These are phyloP conservation scores for Colletotrichum acutatum DNA, from an alignment of 2,329 filamentous ascomycete genomes.

Conservation along the genomic window DNA sequence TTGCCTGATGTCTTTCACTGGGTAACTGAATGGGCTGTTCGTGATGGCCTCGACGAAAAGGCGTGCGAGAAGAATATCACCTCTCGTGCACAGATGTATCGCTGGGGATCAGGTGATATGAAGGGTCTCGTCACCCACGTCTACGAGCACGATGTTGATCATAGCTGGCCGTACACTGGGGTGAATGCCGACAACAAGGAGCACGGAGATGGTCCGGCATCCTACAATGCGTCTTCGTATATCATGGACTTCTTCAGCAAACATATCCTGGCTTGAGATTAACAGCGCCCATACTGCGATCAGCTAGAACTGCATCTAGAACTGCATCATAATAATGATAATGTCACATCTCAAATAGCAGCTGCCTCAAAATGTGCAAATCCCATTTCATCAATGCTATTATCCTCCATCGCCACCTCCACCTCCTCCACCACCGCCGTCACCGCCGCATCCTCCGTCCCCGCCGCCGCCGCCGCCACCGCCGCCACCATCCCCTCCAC, in stretches of 20 bases:
- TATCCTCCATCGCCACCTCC: conserved; percentile 11
- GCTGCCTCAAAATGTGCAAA: not conserved
- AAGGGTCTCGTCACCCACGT: conserved; percentile 18
- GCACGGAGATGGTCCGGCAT: conserved; percentile 33
- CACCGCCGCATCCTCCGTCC: conserved; percentile 1
- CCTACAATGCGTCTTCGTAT: conserved; percentile 36
- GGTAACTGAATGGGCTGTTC: conserved; percentile 49
- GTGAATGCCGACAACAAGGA: conserved; percentile 35
- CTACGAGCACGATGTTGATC: conserved; percentile 29
- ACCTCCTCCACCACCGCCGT: conserved; percentile 20
- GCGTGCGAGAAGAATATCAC: not conserved
- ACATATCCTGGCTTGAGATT: not conserved
- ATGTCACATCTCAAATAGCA: not conserved
- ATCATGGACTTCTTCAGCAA: conserved; percentile 35
- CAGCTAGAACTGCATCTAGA: not conserved
- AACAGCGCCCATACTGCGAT: not conserved
- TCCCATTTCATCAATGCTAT: not conserved
- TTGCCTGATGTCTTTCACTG: conserved; percentile 56
- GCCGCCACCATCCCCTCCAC: conserved; percentile 7
- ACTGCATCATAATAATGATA: not conserved
- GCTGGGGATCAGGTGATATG: conserved; percentile 1
- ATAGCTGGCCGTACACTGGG: conserved; percentile 36
- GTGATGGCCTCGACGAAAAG: conserved; percentile 40
- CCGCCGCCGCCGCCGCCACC: conserved; percentile 3
- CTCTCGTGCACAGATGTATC: not conserved